Percentiles rank a stretch among this genome's conserved stretches.
These are phyloP conservation scores for Wickerhamiella galacta DNA, from an alignment of 805 yeast species.

Conservation along the genomic window DNA sequence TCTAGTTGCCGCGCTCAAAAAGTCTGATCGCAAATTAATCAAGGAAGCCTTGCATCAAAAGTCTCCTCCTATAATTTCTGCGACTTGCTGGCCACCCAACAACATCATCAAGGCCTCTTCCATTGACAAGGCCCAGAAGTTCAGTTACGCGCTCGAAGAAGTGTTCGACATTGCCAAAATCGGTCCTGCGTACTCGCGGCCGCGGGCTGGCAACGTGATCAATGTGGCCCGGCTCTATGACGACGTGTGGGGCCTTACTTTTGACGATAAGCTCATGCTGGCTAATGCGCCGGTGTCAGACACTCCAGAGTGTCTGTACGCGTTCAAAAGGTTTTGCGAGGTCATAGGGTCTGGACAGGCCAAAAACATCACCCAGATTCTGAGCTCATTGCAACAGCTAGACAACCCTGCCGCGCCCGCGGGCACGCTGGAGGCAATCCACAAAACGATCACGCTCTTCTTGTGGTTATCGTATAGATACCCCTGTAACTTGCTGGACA, in stretches of 20 bases:
- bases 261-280: slow-evolving; percentile 41
- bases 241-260: slow-evolving; percentile 27
- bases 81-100: slow-evolving; percentile 69
- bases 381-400: slow-evolving; percentile 4
- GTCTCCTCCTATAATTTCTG: slow-evolving; percentile 29
- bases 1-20: slow-evolving; percentile 7
- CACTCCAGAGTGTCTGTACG: slow-evolving; percentile 24
- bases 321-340: slow-evolving; percentile 31
- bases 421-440: slow-evolving; percentile 41
- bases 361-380: slow-evolving; percentile 38
- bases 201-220: slow-evolving; percentile 22
- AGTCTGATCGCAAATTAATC: slow-evolving; percentile 3
- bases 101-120: slow-evolving; percentile 52
- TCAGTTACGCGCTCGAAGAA: slow-evolving; percentile 31
- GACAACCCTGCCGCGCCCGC: slow-evolving; percentile 6
- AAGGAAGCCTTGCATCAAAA: slow-evolving; percentile 7
- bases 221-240: slow-evolving; percentile 31
- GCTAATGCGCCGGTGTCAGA: slow-evolving; percentile 44
- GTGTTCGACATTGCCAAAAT: slow-evolving; percentile 23
- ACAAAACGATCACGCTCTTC: slow-evolving; percentile 48
- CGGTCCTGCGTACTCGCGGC: slow-evolving; percentile 3
- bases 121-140: slow-evolving; percentile 34
- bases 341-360: slow-evolving; percentile 42
- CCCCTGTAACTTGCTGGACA: slow-evolving; percentile 65
- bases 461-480: slow-evolving; percentile 81